Evolutionary conservation across 2,329 filamentous ascomycete genomes (phyloP), one percentile per base, ranked within the genome.

Genomic region (Ascochyta pisi): DNA sequence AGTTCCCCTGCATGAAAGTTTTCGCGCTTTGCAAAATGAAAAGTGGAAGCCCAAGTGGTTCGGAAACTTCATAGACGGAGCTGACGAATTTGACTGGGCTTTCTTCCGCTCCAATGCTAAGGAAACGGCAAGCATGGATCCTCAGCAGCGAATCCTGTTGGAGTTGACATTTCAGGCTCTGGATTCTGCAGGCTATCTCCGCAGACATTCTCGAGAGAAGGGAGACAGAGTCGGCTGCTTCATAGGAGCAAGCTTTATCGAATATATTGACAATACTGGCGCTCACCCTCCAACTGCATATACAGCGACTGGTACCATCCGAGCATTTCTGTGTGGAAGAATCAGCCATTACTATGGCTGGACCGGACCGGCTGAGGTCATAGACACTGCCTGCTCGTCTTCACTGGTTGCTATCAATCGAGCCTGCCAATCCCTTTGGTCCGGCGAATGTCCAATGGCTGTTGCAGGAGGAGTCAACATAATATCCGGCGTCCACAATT

Each of bases 401-500:
- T 70, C 60, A 3, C 12, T 35, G 2, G 62, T 63, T n/a, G 62
- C 62, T 13, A 49, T 65, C 8, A 54, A 75, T 41, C 37, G 45
- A n/a, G 73, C 71, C 3, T 73, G 71, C 43, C 42, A 48, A 19
- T 65, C 68, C 1, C 34, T 76, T 0, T 38, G 58, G 33, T 37
- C 38, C 13, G 70, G 73, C 0, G 71, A 74, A 35, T 66, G 66
- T 46, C 51, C 44, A 0, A 31, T 40, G 2, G 73, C 73, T 1
- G n/a, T 79, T 1, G 77, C 72, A 0, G 77, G 76, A 0, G 77
- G 77, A 5, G 61, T 65, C 2, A 73, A 73, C 52, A 42, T 75
- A 1, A 63, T 77, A 4, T 65, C 67, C 4, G 69, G 61, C 37
- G 70, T 72, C 1, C 38, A 65, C 22, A 60, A 54, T 31, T 74